These are phyloP conservation scores for Stentor roeselii DNA, from an alignment of 73 alveolate genomes.

Conservation along the genomic window DNA sequence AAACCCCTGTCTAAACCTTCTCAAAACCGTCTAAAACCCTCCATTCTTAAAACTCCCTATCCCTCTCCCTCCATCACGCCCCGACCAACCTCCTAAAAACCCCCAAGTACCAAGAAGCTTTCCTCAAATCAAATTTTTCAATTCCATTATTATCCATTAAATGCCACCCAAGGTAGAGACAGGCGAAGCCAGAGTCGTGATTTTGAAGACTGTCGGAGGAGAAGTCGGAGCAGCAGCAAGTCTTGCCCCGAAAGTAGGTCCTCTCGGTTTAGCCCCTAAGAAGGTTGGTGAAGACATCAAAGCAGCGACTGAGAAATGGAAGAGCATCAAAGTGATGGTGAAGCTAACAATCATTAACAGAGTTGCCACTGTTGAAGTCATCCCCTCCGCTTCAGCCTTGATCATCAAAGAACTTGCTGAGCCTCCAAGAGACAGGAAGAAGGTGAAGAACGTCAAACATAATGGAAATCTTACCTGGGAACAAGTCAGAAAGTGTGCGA, in stretches of 20 bases:
- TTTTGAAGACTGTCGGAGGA: constrained; percentile 62
- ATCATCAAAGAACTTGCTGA: constrained; percentile 72
- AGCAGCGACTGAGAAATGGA: constrained; percentile 53
- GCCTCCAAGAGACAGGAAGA: constrained; percentile 64
- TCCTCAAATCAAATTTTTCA: no score
- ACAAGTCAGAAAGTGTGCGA: constrained; percentile 48
- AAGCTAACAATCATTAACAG: constrained; percentile 72
- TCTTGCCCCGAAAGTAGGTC: constrained; percentile 85
- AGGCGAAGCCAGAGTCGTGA: no score
- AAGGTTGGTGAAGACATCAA: constrained; percentile 65
- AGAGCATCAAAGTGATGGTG: constrained; percentile 68
- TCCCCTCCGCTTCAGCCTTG: constrained; percentile 79
- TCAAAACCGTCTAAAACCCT: no score
- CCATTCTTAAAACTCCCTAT: no score
- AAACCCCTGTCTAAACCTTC: no score
- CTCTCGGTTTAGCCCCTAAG: constrained; percentile 85
- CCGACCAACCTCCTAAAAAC: no score
- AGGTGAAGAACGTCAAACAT: constrained; percentile 49
- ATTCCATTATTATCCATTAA: no score
- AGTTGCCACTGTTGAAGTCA: constrained; percentile 56
- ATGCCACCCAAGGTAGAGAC: no score
- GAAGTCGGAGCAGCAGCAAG: constrained; percentile 74
- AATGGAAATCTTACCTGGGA: constrained; percentile 54
- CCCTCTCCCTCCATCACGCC: no score
- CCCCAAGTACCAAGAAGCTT: no score